These are phyloP conservation scores for Plantago elongata DNA, from an alignment of 257 asterid genomes.

Conservation along the genomic window DNA sequence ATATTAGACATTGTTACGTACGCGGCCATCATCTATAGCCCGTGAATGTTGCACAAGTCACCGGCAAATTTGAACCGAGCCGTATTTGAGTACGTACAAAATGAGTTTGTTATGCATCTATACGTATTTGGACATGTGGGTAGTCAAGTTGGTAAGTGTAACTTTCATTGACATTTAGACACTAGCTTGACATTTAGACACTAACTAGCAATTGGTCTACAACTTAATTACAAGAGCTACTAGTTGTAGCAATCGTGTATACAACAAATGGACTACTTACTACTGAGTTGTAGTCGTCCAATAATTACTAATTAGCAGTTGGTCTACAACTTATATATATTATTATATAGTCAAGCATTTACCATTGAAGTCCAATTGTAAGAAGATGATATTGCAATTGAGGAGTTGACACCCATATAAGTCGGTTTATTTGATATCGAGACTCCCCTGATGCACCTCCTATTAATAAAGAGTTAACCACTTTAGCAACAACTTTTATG, in stretches of 20 bases:
- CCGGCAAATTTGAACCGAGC: background rate
- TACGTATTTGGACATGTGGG: constrained; percentile 9
- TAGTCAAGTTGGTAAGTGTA: constrained; percentile 21
- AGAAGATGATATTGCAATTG: too few species aligned
- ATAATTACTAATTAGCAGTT: too few species aligned
- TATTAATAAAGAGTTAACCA: too few species aligned
- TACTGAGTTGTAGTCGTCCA: too few species aligned
- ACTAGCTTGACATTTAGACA: constrained; percentile 24
- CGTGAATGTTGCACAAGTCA: background rate
- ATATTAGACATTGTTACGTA: too few species aligned
- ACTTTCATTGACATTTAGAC: constrained; percentile 32
- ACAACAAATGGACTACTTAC: background rate
- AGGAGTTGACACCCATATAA: too few species aligned
- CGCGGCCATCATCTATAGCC: background rate
- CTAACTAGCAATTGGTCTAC: constrained; percentile 18
- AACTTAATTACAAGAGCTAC: background rate
- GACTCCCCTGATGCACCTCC: too few species aligned
- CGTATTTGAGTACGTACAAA: background rate
- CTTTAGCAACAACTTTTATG: too few species aligned
- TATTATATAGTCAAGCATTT: too few species aligned
- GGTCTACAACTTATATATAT: too few species aligned
- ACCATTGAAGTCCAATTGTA: too few species aligned
- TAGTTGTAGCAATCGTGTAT: background rate
- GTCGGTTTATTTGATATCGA: too few species aligned
- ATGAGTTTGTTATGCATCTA: constrained; percentile 23